These are phyloP conservation scores for Pythium biforme DNA, from an alignment of 352 stramenopile species.

Conservation along the genomic window DNA sequence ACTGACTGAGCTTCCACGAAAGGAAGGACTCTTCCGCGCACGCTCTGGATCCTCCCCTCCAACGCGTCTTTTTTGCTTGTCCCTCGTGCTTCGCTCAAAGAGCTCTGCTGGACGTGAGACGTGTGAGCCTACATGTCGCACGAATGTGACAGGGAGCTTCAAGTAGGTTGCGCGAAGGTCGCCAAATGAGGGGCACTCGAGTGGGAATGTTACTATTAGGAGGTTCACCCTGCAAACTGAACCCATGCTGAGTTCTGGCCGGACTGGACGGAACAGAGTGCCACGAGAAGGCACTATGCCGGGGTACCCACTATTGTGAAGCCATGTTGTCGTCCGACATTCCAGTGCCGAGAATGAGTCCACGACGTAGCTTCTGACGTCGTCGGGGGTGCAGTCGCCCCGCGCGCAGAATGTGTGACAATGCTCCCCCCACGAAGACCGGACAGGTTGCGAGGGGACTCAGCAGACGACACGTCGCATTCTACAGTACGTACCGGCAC, in stretches of 20 bases:
- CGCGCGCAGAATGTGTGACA: not conserved
- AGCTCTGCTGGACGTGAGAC: constrained; percentile 17
- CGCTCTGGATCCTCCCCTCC: not conserved
- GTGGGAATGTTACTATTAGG: not conserved
- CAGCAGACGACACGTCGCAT: not conserved
- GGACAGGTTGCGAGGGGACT: not conserved
- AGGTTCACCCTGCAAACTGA: not conserved
- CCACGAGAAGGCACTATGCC: not conserved
- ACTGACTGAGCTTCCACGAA: constrained; percentile 2
- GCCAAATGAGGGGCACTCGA: constrained; percentile 4
- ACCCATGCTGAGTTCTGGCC: not conserved
- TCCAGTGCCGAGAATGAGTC: not conserved
- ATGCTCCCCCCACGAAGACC: not conserved
- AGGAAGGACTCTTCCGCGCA: not conserved
- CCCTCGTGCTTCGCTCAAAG: not conserved
- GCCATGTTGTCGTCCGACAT: not conserved
- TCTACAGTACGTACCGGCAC: no score
- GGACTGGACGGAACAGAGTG: not conserved
- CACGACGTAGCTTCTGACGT: no score
- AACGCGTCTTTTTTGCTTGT: not conserved
- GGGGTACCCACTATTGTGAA: not conserved
- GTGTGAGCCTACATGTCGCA: constrained; percentile 10
- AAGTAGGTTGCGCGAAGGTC: constrained; percentile 29
- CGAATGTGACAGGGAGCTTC: constrained; percentile 17
- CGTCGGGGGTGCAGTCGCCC: not conserved